A percentile compares a stretch with the other conserved stretches of the same genome.
phyloP scores from a whole-genome alignment of 352 stramenopile genomes.

The Phytopythium sindhum region DNA sequence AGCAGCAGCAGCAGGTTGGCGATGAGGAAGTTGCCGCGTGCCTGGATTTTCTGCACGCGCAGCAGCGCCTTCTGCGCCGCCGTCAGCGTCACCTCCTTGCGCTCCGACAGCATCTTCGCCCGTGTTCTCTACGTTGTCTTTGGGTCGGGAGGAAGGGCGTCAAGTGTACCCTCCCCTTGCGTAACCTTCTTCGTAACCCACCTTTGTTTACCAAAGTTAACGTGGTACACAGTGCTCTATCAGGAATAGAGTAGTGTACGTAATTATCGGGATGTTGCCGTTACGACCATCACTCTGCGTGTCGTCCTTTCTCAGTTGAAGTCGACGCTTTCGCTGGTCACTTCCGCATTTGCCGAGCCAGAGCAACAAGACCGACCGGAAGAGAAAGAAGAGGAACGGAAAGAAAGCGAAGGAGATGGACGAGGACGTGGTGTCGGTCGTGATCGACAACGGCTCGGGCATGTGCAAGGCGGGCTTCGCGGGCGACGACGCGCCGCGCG shows the following conservation, averaged over 20 bases:
- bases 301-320: not conserved
- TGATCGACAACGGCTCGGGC: slow-evolving; percentile 49
- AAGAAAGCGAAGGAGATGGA: slow-evolving; percentile 13
- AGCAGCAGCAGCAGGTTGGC: slow-evolving; percentile 55
- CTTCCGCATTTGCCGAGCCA: not conserved
- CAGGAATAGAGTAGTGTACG: not conserved
- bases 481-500: slow-evolving; percentile 95
- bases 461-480: slow-evolving; percentile 95
- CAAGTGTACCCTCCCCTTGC: too few species aligned
- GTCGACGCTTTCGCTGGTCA: not conserved
- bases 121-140: not conserved
- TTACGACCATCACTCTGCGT: not conserved
- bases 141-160: too few species aligned
- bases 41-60: slow-evolving; percentile 41
- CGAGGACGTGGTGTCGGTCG: slow-evolving; percentile 43
- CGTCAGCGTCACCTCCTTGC: slow-evolving; percentile 10
- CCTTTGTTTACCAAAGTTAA: too few species aligned
- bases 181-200: not conserved
- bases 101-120: not conserved
- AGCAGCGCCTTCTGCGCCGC: slow-evolving; percentile 41
- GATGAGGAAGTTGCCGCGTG: slow-evolving; percentile 35
- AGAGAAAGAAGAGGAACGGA: not conserved
- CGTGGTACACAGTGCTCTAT: too few species aligned
- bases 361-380: not conserved
- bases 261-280: not conserved